These are phyloP conservation scores for Candida sakaeoensis DNA, from an alignment of 805 yeast species.

Conservation along the genomic window DNA sequence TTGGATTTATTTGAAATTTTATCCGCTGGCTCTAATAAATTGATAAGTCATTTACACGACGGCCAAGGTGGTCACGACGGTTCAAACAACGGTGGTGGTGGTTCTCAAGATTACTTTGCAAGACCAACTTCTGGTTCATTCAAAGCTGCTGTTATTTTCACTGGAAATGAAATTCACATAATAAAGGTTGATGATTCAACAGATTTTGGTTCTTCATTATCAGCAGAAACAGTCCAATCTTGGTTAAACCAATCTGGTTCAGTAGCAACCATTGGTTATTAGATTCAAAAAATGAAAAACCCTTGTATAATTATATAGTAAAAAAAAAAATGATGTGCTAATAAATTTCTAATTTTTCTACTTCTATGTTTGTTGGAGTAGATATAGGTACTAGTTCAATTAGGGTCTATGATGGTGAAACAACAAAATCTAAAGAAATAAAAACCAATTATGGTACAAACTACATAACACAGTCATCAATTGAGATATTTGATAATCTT, in stretches of 20 bases:
- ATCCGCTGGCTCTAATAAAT: conserved; percentile 66
- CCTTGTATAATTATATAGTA: too few species aligned
- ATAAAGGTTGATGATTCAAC: conserved; percentile 54
- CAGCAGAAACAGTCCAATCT: conserved; percentile 44
- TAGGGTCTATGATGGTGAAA: conserved; percentile 31
- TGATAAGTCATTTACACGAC: conserved; percentile 79
- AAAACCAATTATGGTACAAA: conserved; percentile 11
- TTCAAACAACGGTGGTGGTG: conserved; percentile 67
- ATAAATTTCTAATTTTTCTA: background rate
- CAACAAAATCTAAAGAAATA: conserved; percentile 17
- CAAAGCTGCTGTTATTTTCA: conserved; percentile 88
- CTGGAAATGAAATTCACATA: conserved; percentile 52
- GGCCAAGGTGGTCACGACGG: conserved; percentile 66
- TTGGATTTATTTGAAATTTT: conserved; percentile 90
- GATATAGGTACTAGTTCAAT: conserved; percentile 53
- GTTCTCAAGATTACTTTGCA: conserved; percentile 77
- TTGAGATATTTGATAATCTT: conserved; percentile 30
- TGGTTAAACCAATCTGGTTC: conserved; percentile 60
- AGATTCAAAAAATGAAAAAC: background rate
- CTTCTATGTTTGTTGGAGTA: conserved; percentile 15
- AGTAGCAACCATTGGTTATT: conserved; percentile 27
- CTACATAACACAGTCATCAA: conserved; percentile 38
- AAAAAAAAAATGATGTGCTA: too few species aligned
- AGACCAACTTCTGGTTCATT: conserved; percentile 78
- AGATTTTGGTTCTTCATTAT: conserved; percentile 42